phyloP scores from a whole-genome alignment of 2,329 filamentous ascomycete species.

The Nothophoma quercina region DNA sequence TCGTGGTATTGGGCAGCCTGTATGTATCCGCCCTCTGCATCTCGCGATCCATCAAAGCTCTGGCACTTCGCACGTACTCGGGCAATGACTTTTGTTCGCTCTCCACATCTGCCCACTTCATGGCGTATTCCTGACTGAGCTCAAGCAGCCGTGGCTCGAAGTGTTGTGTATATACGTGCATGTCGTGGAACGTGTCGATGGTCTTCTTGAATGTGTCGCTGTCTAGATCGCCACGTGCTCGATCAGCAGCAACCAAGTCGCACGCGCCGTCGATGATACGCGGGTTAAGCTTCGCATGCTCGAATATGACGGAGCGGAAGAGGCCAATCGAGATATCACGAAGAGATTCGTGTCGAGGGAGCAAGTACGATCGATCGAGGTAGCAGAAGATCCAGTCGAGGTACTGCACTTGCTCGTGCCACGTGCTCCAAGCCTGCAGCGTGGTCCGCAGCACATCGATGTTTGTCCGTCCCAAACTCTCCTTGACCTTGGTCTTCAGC shows the following conservation, averaged over 20 bases:
- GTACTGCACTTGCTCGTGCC: constrained; percentile 78
- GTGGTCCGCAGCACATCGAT: constrained; percentile 70
- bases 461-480: constrained; percentile 63
- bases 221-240: constrained; percentile 64
- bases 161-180: constrained; percentile 77
- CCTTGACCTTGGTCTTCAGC: constrained; percentile 67
- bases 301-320: constrained; percentile 72
- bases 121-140: constrained; percentile 72
- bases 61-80: constrained; percentile 76
- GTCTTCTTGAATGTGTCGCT: constrained; percentile 73
- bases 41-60: constrained; percentile 74
- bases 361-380: constrained; percentile 86
- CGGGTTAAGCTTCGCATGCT: constrained; percentile 59
- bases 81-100: constrained; percentile 70
- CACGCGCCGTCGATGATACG: constrained; percentile 75
- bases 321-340: constrained; percentile 80
- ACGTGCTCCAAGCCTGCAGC: constrained; percentile 73
- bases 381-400: constrained; percentile 93
- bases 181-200: constrained; percentile 83
- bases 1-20: constrained; percentile 83
- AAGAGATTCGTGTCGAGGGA: constrained; percentile 78
- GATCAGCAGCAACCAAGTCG: constrained; percentile 76
- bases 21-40: constrained; percentile 79
- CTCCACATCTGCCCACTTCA: constrained; percentile 72
- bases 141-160: constrained; percentile 81